Evolutionary conservation across 1,284 basidiomycete genomes (phyloP), one percentile per base, ranked within the genome.

Genomic region (Papiliotrema terrestris): DNA sequence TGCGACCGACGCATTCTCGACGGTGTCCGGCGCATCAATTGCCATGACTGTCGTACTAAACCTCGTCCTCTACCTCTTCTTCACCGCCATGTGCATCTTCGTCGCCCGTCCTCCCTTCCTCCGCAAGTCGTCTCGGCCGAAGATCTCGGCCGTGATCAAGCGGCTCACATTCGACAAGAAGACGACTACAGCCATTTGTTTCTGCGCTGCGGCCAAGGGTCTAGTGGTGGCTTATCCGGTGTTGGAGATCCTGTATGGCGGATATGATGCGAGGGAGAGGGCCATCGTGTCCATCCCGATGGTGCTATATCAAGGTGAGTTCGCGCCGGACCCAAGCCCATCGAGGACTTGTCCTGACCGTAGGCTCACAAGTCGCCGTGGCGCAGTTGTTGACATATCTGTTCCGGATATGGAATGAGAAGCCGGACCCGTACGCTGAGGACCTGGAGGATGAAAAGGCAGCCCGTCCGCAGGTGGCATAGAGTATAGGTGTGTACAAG

Each of bases 141-240:
- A 15, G 14, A 8, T 23, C 43, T 15, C 17, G 19, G 23, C 19
- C 22, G 5, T 41, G 9, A 45, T 45, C 20, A 15, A 15, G 19
- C 23, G 20, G 17, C 14, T 20, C n/a, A 45, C 56, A 32, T 63
- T 61, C 39, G 55, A 54, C 26, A 63, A 64, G 46, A 45, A 48
- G 23, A 57, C 55, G 45, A 52, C 63, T 2, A 65, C 61, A 3
- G 61, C 63, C 1, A 61, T 63, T 3, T 63, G 63, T 38, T 65
- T 63, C 38, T 65, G 63, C 41, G 63, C 61, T 22, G 61, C 59
- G 2, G 63, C 63, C 1, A 65, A 65, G 42, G 61, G 61, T 2
- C 54, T 65, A 44, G 55, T 60, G 1, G 57, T 65, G 4, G 63
- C 60, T 35, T 44, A 56, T 3, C 61, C 63, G 20, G 56, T 62